These are phyloP conservation scores for Euphorbia pulcherrima DNA, from an alignment of 345 rosid genomes.

Conservation along the genomic window DNA sequence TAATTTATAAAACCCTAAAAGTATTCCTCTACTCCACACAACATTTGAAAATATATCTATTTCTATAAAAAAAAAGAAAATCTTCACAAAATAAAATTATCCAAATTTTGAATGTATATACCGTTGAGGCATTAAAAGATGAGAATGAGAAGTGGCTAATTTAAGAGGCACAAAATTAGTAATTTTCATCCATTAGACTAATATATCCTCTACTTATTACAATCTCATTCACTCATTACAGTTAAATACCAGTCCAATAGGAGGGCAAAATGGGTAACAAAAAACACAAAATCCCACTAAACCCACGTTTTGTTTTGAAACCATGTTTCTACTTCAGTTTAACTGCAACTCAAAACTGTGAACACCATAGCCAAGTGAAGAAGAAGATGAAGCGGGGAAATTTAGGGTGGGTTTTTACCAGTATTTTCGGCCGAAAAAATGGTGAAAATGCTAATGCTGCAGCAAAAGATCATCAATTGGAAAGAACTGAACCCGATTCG, in stretches of 20 bases:
- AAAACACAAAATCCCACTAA: conserved; percentile 14
- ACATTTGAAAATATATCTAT: too few species aligned
- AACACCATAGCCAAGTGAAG: background rate
- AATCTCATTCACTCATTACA: too few species aligned
- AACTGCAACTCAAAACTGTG: conserved; percentile 7
- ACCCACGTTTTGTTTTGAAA: background rate
- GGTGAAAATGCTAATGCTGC: background rate
- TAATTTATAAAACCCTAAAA: too few species aligned
- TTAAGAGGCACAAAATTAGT: too few species aligned
- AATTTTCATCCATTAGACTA: background rate
- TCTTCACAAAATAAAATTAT: too few species aligned
- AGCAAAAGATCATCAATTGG: background rate
- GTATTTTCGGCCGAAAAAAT: conserved; percentile 23
- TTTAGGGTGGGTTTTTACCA: conserved; percentile 26
- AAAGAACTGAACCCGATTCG: background rate
- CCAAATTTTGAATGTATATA: too few species aligned
- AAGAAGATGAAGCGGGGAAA: conserved; percentile 16
- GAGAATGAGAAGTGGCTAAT: too few species aligned
- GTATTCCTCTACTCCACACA: too few species aligned
- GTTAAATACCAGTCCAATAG: too few species aligned
- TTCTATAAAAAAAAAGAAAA: too few species aligned
- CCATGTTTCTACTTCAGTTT: background rate
- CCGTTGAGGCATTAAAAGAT: too few species aligned
- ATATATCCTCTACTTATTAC: background rate
- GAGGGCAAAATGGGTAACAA: background rate